Percentiles rank a stretch among this genome's conserved stretches.
Conservation (phyloP, 148 eudicot genomes). For the Dysphania ambrosioides region DNA sequence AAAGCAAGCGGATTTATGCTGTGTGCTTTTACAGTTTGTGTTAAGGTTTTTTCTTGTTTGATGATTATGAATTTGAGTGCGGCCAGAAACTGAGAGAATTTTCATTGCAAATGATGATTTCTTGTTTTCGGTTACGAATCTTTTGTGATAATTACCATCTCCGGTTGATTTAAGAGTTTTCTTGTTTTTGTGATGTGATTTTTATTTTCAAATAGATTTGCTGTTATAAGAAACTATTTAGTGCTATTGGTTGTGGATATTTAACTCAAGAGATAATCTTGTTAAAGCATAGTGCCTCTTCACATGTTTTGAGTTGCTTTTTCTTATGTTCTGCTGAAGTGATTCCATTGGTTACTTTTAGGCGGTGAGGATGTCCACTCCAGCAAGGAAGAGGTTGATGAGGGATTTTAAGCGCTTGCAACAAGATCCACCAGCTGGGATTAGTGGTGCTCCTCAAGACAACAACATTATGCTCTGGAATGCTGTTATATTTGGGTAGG, state of each 20-base stretch:
- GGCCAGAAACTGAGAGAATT: no score
- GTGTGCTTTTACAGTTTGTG: no score
- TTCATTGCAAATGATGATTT: background rate
- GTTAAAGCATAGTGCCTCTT: background rate
- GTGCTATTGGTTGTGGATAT: background rate
- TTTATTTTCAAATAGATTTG: background rate
- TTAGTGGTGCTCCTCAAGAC: slow-evolving; percentile 72
- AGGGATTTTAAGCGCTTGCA: slow-evolving; percentile 68
- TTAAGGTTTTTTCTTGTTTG: no score
- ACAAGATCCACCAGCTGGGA: slow-evolving; percentile 77
- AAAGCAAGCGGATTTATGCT: no score
- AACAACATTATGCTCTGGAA: slow-evolving; percentile 76
- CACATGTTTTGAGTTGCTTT: background rate
- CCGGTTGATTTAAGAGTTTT: background rate
- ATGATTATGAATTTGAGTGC: no score
- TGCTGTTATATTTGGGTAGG: slow-evolving; percentile 75
- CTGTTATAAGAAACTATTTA: background rate
- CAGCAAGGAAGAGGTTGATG: slow-evolving; percentile 71
- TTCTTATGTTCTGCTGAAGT: background rate
- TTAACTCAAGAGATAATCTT: background rate
- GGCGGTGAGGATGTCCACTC: slow-evolving; percentile 65
- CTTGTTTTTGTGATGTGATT: background rate
- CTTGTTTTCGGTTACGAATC: no score
- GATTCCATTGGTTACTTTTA: slow-evolving; percentile 11
- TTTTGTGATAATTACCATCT: background rate